A percentile compares a stretch with the other conserved stretches of the same genome.
These are phyloP conservation scores for Houttuynia cordata DNA, from an alignment of 164 flowering plant species.

Conservation along the genomic window DNA sequence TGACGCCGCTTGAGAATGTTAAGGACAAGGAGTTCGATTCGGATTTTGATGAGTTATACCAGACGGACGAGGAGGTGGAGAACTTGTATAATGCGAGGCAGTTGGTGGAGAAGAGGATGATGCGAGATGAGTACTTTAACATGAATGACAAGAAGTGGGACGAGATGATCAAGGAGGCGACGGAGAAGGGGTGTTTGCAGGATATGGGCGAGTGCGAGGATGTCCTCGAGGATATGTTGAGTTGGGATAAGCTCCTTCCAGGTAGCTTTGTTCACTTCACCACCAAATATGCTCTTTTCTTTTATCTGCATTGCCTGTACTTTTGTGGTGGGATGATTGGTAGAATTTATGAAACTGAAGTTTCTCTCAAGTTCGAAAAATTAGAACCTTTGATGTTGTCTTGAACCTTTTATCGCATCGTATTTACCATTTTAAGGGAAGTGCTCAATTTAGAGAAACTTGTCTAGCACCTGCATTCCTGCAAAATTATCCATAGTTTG, in stretches of 20 bases:
- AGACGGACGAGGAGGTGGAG: constrained; percentile 76
- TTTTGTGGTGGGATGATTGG: too few species aligned
- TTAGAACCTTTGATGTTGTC: too few species aligned
- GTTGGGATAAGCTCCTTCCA: constrained; percentile 92
- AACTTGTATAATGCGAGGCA: constrained; percentile 54
- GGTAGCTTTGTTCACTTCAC: constrained; percentile 19
- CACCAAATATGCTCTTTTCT: too few species aligned
- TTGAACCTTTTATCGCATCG: too few species aligned
- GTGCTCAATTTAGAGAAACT: too few species aligned
- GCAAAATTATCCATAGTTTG: too few species aligned
- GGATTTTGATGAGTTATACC: constrained; percentile 43
- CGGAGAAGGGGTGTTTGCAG: constrained; percentile 45
- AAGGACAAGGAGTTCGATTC: constrained; percentile 45
- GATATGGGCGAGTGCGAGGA: constrained; percentile 67
- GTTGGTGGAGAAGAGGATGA: constrained; percentile 41
- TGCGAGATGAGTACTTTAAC: constrained; percentile 44
- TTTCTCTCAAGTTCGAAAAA: too few species aligned
- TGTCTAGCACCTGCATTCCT: too few species aligned
- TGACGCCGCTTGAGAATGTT: constrained; percentile 37
- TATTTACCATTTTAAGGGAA: too few species aligned
- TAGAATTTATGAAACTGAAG: too few species aligned
- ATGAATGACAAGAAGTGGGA: constrained; percentile 78
- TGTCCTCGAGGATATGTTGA: constrained; percentile 76
- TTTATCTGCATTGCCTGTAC: too few species aligned
- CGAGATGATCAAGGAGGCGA: constrained; percentile 56